Evolutionary conservation across 805 yeast species (phyloP).

Genomic region (Metschnikowia orientalis): DNA sequence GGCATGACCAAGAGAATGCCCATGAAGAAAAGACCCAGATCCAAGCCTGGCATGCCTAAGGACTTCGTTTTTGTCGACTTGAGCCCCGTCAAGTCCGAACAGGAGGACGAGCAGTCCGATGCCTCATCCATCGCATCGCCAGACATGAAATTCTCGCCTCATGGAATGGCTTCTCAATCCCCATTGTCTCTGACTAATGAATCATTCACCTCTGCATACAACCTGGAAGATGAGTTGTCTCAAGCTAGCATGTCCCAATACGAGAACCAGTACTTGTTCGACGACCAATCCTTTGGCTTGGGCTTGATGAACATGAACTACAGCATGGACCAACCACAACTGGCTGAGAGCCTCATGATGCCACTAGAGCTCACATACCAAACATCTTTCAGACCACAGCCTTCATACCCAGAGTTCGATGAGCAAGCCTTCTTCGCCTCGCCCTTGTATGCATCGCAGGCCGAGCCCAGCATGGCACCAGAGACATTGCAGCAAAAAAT

Average conservation of each 20-base stretch:
- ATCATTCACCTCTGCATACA: constrained; percentile 2
- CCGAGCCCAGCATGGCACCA: neutral
- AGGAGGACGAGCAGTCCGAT: constrained; percentile 21
- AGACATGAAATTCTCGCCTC: constrained; percentile 8
- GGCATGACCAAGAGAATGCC: constrained; percentile 37
- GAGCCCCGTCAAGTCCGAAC: constrained; percentile 35
- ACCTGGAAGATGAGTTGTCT: constrained; percentile 5
- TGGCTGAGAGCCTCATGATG: constrained; percentile 2
- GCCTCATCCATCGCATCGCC: constrained; percentile 14
- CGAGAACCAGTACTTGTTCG: constrained; percentile 8
- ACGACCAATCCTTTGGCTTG: constrained; percentile 21
- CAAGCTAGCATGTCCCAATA: constrained; percentile 5
- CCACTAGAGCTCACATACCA: constrained; percentile 8
- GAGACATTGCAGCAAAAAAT: neutral
- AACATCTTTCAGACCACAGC: neutral
- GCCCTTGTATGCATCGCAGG: neutral
- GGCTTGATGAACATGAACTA: constrained; percentile 27
- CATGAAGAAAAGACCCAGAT: constrained; percentile 37
- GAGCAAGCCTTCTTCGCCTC: neutral
- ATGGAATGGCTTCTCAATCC: constrained; percentile 6
- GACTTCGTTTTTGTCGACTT: constrained; percentile 45
- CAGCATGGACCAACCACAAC: constrained; percentile 6
- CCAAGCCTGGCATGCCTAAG: constrained; percentile 42
- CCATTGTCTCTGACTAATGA: constrained; percentile 11
- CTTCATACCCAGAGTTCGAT: constrained; percentile 1